phyloP scores from a whole-genome alignment of 75 land plant species.

The Picea sitchensis region DNA sequence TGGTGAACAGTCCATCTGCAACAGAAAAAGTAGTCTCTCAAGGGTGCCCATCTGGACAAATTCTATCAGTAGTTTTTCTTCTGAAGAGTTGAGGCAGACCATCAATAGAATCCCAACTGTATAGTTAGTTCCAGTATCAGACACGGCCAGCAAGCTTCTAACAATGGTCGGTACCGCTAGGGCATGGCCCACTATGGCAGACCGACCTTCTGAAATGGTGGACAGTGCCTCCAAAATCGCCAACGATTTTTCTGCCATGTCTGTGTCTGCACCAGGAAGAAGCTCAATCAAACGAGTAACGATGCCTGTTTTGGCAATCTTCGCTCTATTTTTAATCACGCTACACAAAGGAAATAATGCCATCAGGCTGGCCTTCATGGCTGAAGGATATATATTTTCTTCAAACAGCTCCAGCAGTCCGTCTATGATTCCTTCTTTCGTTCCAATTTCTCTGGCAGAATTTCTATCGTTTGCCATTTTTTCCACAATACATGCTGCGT shows the following conservation, averaged over 20 bases:
- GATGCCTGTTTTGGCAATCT: slow-evolving; percentile 18
- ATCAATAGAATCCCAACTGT: slow-evolving; percentile 16
- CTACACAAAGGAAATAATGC: not conserved
- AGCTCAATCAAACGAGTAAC: slow-evolving; percentile 12
- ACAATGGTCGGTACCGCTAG: slow-evolving; percentile 27
- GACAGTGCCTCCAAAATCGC: slow-evolving; percentile 40
- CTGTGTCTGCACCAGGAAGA: slow-evolving; percentile 11
- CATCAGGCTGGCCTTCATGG: not conserved
- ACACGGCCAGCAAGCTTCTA: slow-evolving; percentile 23
- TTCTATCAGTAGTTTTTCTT: slow-evolving; percentile 16
- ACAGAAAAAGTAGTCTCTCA: slow-evolving; percentile 41
- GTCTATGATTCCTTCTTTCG: not conserved
- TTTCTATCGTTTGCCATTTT: not conserved
- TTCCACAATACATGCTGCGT: not conserved
- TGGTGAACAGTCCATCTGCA: slow-evolving; percentile 37
- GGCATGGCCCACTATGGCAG: slow-evolving; percentile 32
- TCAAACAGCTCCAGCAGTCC: not conserved
- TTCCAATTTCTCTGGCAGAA: not conserved
- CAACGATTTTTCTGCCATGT: slow-evolving; percentile 8
- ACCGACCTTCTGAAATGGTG: slow-evolving; percentile 38
- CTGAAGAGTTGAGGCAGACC: slow-evolving; percentile 14
- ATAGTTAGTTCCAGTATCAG: slow-evolving; percentile 18
- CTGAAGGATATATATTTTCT: not conserved
- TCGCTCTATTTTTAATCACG: not conserved
- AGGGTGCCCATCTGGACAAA: slow-evolving; percentile 40